phyloP scores from a whole-genome alignment of 768 basidiomycete genomes.

The Tephrocybe sp. region DNA sequence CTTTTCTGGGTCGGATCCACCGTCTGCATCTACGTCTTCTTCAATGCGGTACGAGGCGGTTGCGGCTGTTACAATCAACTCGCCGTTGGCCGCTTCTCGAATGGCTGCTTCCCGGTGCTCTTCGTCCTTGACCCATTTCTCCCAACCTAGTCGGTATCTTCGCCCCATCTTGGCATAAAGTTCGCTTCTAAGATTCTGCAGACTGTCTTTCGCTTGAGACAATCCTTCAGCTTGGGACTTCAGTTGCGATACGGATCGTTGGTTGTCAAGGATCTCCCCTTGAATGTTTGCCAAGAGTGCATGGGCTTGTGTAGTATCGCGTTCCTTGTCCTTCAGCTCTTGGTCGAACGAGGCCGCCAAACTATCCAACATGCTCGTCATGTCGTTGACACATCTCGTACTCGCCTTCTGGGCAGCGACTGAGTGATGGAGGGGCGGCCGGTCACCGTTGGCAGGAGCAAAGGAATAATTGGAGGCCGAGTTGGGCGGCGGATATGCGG shows the following conservation, averaged over 20 bases:
- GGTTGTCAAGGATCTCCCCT: conserved; percentile 85
- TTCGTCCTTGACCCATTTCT: conserved; percentile 90
- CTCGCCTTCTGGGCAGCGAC: conserved; percentile 83
- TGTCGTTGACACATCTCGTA: conserved; percentile 81
- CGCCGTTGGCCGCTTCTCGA: conserved; percentile 61
- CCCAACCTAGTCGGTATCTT: conserved; percentile 85
- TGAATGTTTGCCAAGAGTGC: conserved; percentile 85
- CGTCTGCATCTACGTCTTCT: conserved; percentile 42
- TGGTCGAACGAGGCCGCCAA: conserved; percentile 90
- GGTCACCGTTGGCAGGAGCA: conserved; percentile 55
- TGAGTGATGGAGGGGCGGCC: conserved; percentile 81
- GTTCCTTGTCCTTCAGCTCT: conserved; percentile 89
- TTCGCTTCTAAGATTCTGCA: conserved; percentile 65
- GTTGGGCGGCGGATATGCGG: conserved; percentile 44
- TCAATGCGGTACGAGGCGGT: conserved; percentile 48
- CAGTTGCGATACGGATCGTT: conserved; percentile 71
- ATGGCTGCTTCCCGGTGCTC: conserved; percentile 72
- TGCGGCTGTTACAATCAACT: conserved; percentile 45
- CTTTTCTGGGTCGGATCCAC: conserved; percentile 41
- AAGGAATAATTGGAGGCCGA: conserved; percentile 31
- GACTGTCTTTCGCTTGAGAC: conserved; percentile 52
- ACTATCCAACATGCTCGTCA: conserved; percentile 83
- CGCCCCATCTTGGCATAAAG: conserved; percentile 76
- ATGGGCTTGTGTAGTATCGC: conserved; percentile 88
- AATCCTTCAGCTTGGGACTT: conserved; percentile 69